Base-by-base conservation (phyloP, 2,329 filamentous ascomycete genomes). In the Passalora sequoiae region DNA sequence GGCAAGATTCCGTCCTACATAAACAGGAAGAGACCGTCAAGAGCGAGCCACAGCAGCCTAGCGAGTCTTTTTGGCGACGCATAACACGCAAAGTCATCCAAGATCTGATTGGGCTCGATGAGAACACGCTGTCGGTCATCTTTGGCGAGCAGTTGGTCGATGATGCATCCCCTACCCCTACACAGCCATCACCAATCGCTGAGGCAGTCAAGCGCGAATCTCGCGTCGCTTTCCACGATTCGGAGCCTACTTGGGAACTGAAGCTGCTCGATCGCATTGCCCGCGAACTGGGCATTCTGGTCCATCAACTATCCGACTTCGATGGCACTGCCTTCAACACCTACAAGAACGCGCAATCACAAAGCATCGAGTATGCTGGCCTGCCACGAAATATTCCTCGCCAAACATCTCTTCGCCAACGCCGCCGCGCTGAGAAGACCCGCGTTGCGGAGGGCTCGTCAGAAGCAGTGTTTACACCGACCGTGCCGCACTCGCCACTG, bases 81-180 rank as follows among this genome's bases (percentile, higher is more conserved):
- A 79, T 97, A 38, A 94, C 91, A 2, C 80, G 85, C 45, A 87
- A 83, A 57, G 84, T 97, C 20, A 88, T 98, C 55, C 80, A 82
- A 40, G 89, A 96, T 60, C 69, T 98, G 31, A 85, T 97, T 62
- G 91, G 91, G 6, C 85, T 98, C 43, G 89, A 97, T 57, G 88
- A 96, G 51, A 78, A 79, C 38, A 72, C 92, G 15, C 75, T 98
- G 6, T 86, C 86, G 0, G 81, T 96, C 38, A 81, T 98, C 6
- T 83, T 97, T 43, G 92, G 92, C 9, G 89, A 96, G 62, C 71
- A 78, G 2, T 68, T 94, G 17, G 80, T 82, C 2, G 58, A 58
- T 6, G 60, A 60, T 24, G 42, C 57, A 25, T 60, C 60, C 6
- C 49, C 59, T 2, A 63, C 64, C 7, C 60, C 60, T 1, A 58